Evolutionary conservation across 176 grass and related monocot genomes (phyloP), one percentile per base, ranked within the genome.

Genomic region (Oryza coarctata): DNA sequence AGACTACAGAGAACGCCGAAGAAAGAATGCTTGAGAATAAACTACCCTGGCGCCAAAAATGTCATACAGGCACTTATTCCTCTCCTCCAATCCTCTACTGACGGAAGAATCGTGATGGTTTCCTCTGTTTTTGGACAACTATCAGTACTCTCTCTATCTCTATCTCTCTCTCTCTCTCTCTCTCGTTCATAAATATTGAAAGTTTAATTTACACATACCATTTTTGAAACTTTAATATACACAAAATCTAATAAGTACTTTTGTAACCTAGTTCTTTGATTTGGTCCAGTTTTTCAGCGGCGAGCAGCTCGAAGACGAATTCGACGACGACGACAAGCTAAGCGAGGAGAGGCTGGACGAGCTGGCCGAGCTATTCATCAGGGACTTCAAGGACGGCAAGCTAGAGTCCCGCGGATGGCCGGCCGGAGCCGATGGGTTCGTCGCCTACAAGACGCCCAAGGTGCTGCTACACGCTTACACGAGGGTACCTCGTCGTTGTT

Each of bases 371-470:
- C 36, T 47, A 28, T 92, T 88, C 77, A 45, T 75, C 6, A 63
- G 68, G 22, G 78, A 88, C 33, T 73, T 88, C 58, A 87, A 79
- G 25, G 44, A 78, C 14, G 72, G 11, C 17, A 35, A 57, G 65
- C 11, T 76, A 10, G 82, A 77, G 63, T 33, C 63, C 23, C 78
- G 69, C 40, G 74, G 80, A 5, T 89, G 80, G 84, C 87, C 84
- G 9, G 14, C 44, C 3, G 13, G 9, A 23, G 27, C 17, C 34
- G 28, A 28, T 34, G 31, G 3, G 3, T 26, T 25, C 30, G 73
- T 80, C 29, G 84, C 87, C 23, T 92, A 92, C 82, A 74, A 10
- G 29, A 40, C 83, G 18, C 84, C 91, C 13, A 93, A 93, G 86
- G 50, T 52, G 8, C 55, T 60, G 22, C 2, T 80, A 28, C 36